phyloP scores from a whole-genome alignment of 495 filamentous ascomycete genomes.

The Penicillium malachiteum region DNA sequence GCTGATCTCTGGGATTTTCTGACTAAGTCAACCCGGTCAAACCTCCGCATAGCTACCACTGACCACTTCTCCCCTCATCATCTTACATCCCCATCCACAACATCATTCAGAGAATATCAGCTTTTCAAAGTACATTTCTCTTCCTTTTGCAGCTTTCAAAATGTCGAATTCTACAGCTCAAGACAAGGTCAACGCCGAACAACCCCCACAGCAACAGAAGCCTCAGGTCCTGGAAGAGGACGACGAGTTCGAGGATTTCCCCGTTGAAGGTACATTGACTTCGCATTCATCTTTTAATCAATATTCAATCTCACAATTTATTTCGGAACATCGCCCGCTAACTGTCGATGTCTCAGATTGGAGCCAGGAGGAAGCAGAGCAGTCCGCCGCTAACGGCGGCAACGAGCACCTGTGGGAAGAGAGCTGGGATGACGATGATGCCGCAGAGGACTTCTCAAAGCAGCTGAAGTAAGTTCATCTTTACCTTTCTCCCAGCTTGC shows the following conservation, averaged over 20 bases:
- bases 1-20: no score
- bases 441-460: conserved; percentile 90
- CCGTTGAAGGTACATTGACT: conserved; percentile 72
- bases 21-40: no score
- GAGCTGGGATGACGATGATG: conserved; percentile 99
- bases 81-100: conserved; percentile 1
- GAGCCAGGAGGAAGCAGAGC: conserved; percentile 81
- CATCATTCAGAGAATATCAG: not conserved
- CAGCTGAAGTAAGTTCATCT: conserved; percentile 77
- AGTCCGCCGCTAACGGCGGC: conserved; percentile 53
- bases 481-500: not conserved
- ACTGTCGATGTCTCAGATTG: conserved; percentile 60
- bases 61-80: not conserved
- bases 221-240: conserved; percentile 84
- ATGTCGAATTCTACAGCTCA: conserved; percentile 46
- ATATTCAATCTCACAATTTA: not conserved
- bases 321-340: not conserved
- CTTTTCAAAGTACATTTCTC: conserved; percentile 9
- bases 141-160: conserved; percentile 26
- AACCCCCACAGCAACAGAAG: conserved; percentile 51
- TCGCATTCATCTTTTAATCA: not conserved
- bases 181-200: conserved; percentile 41
- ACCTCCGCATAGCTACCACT: no score
- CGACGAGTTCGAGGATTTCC: conserved; percentile 99
- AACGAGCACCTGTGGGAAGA: conserved; percentile 96